A percentile compares a stretch with the other conserved stretches of the same genome.
Conservation (phyloP, 148 eudicot genomes). For the Cornus florida region DNA sequence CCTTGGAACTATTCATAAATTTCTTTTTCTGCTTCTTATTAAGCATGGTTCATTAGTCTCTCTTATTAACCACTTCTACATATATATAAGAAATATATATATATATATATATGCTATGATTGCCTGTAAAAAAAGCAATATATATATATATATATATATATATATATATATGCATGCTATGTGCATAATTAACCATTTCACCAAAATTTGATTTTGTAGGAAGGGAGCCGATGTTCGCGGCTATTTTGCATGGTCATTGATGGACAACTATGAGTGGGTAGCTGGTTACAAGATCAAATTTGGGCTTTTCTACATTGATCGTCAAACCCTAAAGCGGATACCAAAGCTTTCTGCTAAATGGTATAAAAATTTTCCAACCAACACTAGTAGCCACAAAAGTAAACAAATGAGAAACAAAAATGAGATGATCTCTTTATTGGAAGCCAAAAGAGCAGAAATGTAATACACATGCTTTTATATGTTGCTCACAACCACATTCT, state of each 20-base stretch:
- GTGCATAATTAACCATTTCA: no score
- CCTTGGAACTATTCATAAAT: not conserved
- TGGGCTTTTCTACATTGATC: slow-evolving; percentile 53
- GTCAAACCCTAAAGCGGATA: slow-evolving; percentile 33
- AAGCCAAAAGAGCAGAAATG: slow-evolving; percentile 5
- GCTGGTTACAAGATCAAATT: slow-evolving; percentile 42
- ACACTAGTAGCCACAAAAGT: slow-evolving; percentile 8
- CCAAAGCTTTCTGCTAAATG: slow-evolving; percentile 67
- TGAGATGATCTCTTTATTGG: not conserved
- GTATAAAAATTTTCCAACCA: slow-evolving; percentile 47
- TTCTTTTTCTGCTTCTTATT: not conserved
- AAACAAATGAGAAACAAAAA: slow-evolving; percentile 5
- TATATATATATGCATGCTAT: no score
- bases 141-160: no score
- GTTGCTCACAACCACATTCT: no score
- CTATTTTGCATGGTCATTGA: slow-evolving; percentile 63
- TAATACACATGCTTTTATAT: not conserved
- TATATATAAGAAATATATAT: no score
- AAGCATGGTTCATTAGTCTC: no score
- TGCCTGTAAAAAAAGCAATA: no score
- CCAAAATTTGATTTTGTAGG: not conserved
- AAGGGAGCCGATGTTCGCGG: slow-evolving; percentile 67
- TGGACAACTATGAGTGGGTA: slow-evolving; percentile 65
- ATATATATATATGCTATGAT: no score
- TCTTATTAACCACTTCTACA: no score